phyloP scores from a whole-genome alignment of 148 eudicot genomes.

The Chenopodium quinoa region DNA sequence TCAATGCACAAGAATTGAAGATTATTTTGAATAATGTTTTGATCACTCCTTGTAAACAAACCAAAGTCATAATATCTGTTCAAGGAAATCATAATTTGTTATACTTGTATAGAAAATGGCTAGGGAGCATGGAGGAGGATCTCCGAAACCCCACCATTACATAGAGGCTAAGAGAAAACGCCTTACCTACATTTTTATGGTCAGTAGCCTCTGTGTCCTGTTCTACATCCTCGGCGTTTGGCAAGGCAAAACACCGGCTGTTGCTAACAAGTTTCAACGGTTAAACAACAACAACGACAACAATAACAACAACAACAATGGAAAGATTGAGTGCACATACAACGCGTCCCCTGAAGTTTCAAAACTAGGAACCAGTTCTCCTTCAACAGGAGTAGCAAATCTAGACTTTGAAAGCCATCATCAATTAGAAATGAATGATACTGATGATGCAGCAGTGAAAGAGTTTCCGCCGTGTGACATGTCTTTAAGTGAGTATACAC shows the following conservation, averaged over 20 bases:
- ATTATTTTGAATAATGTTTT: background rate
- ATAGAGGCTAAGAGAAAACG: conserved; percentile 53
- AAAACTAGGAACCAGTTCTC: background rate
- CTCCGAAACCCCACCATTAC: conserved; percentile 60
- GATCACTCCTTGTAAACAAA: conserved; percentile 3
- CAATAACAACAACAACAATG: conserved; percentile 22
- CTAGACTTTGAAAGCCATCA: conserved; percentile 86
- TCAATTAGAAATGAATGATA: conserved; percentile 40
- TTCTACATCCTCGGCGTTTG: conserved; percentile 81
- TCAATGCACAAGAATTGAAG: background rate
- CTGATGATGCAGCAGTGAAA: conserved; percentile 23
- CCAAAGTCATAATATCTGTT: background rate
- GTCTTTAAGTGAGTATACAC: conserved; percentile 73
- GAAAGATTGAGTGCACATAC: conserved; percentile 14
- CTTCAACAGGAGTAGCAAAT: conserved; percentile 13
- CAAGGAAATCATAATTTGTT: background rate
- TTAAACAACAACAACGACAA: conserved; percentile 29
- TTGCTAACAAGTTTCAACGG: conserved; percentile 39
- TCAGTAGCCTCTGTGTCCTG: conserved; percentile 64
- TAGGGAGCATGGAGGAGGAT: conserved; percentile 63
- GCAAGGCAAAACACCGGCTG: conserved; percentile 39
- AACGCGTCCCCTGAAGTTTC: conserved; percentile 16
- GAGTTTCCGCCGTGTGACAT: conserved; percentile 64
- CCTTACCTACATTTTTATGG: conserved; percentile 58
- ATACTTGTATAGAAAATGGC: conserved; percentile 43